These are phyloP conservation scores for Haplosporangium sp. DNA, from an alignment of 371 early-diverging fungal genomes.

Conservation along the genomic window DNA sequence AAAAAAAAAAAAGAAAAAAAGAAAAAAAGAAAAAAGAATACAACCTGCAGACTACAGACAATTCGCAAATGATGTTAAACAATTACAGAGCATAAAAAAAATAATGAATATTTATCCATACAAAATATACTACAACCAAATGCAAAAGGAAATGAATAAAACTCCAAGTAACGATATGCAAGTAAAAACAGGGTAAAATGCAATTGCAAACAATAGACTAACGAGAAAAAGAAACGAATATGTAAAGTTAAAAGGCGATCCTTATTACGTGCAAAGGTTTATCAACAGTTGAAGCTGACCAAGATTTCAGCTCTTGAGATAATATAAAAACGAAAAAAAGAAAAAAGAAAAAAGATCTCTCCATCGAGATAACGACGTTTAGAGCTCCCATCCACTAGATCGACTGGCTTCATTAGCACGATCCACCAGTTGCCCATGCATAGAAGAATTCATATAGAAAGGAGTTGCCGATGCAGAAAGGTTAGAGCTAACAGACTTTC, in stretches of 20 bases:
- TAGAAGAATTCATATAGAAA: conserved; percentile 32
- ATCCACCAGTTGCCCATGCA: conserved; percentile 19
- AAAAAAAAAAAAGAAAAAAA: background rate
- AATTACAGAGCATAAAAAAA: background rate
- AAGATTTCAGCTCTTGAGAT: no score
- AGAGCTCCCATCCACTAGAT: conserved; percentile 41
- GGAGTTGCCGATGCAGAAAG: conserved; percentile 26
- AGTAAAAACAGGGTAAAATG: conserved; percentile 4
- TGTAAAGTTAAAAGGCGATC: background rate
- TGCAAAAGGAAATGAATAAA: conserved; percentile 1
- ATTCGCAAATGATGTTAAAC: background rate
- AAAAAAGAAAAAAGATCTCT: conserved; percentile 1
- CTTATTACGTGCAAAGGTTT: no score
- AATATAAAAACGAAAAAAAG: background rate
- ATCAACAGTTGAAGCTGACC: no score
- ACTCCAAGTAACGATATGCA: background rate
- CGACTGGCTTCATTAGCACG: conserved; percentile 23
- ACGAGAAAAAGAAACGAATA: conserved; percentile 9
- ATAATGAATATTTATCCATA: conserved; percentile 1
- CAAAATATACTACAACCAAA: conserved; percentile 3
- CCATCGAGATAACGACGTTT: background rate
- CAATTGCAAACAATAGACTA: conserved; percentile 4
- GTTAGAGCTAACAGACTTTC: conserved; percentile 1
- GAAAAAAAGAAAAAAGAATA: conserved; percentile 11
- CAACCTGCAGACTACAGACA: background rate